Conservation (phyloP, 2,329 filamentous ascomycete species). For the Nemania sp. region DNA sequence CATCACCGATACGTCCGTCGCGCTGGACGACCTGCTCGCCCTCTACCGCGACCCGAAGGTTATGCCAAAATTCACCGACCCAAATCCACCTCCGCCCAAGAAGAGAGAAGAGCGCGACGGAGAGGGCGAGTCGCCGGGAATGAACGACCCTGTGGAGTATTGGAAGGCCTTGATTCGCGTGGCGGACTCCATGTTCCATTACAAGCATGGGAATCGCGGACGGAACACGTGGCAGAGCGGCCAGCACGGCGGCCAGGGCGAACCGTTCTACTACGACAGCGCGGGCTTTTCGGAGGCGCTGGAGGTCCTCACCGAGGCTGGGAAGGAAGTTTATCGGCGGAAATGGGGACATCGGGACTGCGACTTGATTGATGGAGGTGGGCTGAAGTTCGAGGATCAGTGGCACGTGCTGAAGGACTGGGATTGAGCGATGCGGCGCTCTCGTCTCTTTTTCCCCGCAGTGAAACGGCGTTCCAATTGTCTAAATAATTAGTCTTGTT, state of each 20-base stretch:
- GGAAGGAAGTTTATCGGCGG: constrained; percentile 41
- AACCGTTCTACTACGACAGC: constrained; percentile 49
- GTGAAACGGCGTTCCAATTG: too few relatives aligned
- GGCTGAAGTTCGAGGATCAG: constrained; percentile 48
- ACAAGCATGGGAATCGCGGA: constrained; percentile 46
- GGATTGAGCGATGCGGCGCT: constrained; percentile 21
- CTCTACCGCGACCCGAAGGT: constrained; percentile 50
- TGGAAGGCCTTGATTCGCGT: constrained; percentile 37
- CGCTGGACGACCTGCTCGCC: constrained; percentile 51
- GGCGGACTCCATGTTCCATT: constrained; percentile 47
- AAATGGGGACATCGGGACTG: constrained; percentile 55
- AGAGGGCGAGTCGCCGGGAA: constrained; percentile 18
- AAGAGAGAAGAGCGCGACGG: constrained; percentile 19
- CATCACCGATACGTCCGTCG: constrained; percentile 51
- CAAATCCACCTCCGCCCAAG: constrained; percentile 42
- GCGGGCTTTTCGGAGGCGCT: constrained; percentile 43
- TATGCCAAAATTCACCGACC: constrained; percentile 44
- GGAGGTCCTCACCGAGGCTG: constrained; percentile 43
- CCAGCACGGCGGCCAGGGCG: constrained; percentile 47
- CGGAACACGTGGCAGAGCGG: constrained; percentile 50
- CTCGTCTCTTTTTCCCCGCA: background rate
- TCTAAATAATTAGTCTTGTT: background rate
- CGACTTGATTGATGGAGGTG: constrained; percentile 44
- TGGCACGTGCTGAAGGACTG: constrained; percentile 53
- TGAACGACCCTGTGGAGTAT: constrained; percentile 37